phyloP scores from a whole-genome alignment of 2,329 filamentous ascomycete species.

The Zasmidium angulare region DNA sequence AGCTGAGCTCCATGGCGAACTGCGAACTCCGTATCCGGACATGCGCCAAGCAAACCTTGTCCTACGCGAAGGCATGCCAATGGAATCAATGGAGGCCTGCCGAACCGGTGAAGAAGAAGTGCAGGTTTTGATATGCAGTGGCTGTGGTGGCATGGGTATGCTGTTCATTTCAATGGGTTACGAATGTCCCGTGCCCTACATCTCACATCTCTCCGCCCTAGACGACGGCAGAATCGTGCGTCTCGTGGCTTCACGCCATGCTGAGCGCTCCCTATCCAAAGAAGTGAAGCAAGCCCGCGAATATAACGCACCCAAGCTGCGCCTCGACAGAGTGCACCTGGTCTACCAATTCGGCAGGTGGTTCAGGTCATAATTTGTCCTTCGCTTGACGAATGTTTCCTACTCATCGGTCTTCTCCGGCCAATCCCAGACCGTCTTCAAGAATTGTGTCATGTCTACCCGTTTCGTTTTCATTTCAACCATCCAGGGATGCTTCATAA shows the following conservation, averaged over 20 bases:
- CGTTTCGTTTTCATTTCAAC: constrained; percentile 92
- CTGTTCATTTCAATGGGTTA: neutral
- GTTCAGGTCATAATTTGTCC: no score
- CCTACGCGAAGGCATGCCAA: neutral
- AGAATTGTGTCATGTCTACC: constrained; percentile 95
- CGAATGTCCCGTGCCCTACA: neutral
- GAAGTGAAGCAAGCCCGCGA: neutral
- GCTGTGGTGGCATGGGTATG: no score
- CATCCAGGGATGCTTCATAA: constrained; percentile 99
- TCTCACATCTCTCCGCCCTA: neutral
- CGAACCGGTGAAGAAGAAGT: no score
- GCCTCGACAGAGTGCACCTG: neutral
- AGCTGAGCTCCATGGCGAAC: no score
- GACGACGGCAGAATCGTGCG: neutral
- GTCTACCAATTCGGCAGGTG: no score
- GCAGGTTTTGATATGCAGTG: no score
- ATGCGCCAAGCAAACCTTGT: neutral
- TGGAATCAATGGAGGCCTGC: no score
- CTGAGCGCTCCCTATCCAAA: neutral
- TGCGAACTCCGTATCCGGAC: neutral
- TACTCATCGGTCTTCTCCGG: constrained; percentile 48
- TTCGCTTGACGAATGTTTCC: neutral
- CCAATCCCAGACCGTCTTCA: constrained; percentile 97
- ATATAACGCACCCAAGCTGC: neutral
- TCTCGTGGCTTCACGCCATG: neutral